phyloP scores from a whole-genome alignment of 305 asterid genomes.

The Rubia balearica region DNA sequence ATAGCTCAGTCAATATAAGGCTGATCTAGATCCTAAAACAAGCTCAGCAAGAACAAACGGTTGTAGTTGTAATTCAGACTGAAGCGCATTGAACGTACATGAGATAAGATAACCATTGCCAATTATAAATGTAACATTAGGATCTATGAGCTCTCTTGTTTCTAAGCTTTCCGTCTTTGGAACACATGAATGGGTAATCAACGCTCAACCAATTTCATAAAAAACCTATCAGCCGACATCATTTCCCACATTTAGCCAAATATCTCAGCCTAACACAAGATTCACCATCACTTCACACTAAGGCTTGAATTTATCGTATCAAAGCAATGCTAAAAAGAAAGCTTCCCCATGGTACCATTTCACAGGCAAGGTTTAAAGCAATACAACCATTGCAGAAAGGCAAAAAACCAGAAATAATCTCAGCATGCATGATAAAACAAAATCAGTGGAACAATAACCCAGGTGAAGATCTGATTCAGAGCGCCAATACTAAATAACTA shows the following conservation, averaged over 20 bases:
- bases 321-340: not conserved
- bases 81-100: not conserved
- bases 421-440: not conserved
- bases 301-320: not conserved
- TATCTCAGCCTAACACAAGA: not conserved
- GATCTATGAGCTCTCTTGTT: not conserved
- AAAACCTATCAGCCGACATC: not conserved
- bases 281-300: not conserved
- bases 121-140: not conserved
- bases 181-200: not conserved
- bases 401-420: not conserved
- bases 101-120: not conserved
- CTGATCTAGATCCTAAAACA: not conserved
- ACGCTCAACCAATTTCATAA: not conserved
- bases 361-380: not conserved
- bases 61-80: not conserved
- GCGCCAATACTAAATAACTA: not conserved
- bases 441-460: not conserved
- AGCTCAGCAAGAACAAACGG: not conserved
- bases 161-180: not conserved
- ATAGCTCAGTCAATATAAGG: not conserved
- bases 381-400: not conserved
- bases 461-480: not conserved
- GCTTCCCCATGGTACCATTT: not conserved
- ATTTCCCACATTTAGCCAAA: not conserved